Evolutionary conservation across 1,284 basidiomycete species (phyloP).

Genomic region (Amylostereum chailletii): DNA sequence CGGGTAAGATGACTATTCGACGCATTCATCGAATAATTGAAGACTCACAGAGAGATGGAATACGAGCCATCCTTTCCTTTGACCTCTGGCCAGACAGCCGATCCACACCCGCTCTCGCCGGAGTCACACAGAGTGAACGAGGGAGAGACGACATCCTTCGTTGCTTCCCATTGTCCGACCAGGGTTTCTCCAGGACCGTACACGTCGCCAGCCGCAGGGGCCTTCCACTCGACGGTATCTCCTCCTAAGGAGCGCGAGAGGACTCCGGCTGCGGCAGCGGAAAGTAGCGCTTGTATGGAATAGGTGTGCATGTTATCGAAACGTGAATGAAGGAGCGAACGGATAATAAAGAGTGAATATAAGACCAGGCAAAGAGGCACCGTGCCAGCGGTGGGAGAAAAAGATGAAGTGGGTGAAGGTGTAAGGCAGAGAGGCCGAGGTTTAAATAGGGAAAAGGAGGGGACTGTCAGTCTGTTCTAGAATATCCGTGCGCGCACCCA

Average conservation of each 20-base stretch:
- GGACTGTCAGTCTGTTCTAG: too few species aligned
- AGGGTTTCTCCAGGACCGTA: constrained; percentile 22
- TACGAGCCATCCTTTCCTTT: constrained; percentile 24
- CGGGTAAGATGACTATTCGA: neutral
- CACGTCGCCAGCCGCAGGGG: constrained; percentile 19
- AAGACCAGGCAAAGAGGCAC: too few species aligned
- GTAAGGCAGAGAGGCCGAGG: too few species aligned
- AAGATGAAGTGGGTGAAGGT: too few species aligned
- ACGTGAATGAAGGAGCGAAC: too few species aligned
- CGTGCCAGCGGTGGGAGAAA: too few species aligned
- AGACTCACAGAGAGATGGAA: constrained; percentile 19
- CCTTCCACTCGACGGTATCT: constrained; percentile 19
- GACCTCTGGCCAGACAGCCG: constrained; percentile 28
- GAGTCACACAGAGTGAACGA: constrained; percentile 19
- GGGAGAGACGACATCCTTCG: constrained; percentile 15
- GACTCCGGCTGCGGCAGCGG: neutral
- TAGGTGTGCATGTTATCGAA: too few species aligned
- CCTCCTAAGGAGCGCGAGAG: constrained; percentile 2
- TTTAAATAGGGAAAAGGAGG: too few species aligned
- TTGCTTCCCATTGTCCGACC: constrained; percentile 20
- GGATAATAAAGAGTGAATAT: too few species aligned
- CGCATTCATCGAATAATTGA: neutral
- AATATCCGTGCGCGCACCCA: too few species aligned
- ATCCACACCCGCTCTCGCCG: constrained; percentile 23
- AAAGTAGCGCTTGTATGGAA: constrained; percentile 2